Evolutionary conservation across 495 filamentous ascomycete genomes (phyloP).

Genomic region (Bryoglossum gracile): DNA sequence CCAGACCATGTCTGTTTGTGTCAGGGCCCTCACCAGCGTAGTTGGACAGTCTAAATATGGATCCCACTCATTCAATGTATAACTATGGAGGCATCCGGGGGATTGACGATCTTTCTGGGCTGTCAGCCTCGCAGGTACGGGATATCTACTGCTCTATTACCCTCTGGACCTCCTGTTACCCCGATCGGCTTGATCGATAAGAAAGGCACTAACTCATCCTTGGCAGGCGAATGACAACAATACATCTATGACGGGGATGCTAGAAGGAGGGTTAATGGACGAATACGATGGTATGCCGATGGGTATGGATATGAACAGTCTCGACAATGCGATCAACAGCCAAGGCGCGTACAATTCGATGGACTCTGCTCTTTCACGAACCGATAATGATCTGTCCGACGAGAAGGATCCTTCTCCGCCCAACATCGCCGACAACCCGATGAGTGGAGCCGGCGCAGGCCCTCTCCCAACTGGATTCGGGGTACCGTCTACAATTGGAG

Average conservation of each 20-base stretch:
- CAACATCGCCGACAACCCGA: slow-evolving; percentile 19
- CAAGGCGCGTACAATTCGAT: slow-evolving; percentile 10
- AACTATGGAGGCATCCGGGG: slow-evolving; percentile 8
- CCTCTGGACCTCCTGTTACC: no score
- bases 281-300: slow-evolving; percentile 27
- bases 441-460: slow-evolving; percentile 45
- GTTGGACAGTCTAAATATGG: slow-evolving; percentile 14
- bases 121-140: slow-evolving; percentile 20
- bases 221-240: slow-evolving; percentile 16
- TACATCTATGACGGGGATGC: slow-evolving; percentile 33
- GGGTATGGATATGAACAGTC: slow-evolving; percentile 13
- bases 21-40: slow-evolving; percentile 18
- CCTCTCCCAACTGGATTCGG: slow-evolving; percentile 50
- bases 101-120: slow-evolving; percentile 10
- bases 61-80: slow-evolving; percentile 19
- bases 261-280: slow-evolving; percentile 25
- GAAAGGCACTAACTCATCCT: neutral
- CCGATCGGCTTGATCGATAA: neutral
- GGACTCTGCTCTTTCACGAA: slow-evolving; percentile 5
- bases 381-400: slow-evolving; percentile 8
- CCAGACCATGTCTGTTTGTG: slow-evolving; percentile 13
- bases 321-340: slow-evolving; percentile 6
- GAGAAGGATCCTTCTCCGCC: neutral
- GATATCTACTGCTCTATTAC: neutral
- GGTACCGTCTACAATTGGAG: slow-evolving; percentile 37